Conservation (phyloP, 257 asterid genomes). For the Asclepias syriaca region DNA sequence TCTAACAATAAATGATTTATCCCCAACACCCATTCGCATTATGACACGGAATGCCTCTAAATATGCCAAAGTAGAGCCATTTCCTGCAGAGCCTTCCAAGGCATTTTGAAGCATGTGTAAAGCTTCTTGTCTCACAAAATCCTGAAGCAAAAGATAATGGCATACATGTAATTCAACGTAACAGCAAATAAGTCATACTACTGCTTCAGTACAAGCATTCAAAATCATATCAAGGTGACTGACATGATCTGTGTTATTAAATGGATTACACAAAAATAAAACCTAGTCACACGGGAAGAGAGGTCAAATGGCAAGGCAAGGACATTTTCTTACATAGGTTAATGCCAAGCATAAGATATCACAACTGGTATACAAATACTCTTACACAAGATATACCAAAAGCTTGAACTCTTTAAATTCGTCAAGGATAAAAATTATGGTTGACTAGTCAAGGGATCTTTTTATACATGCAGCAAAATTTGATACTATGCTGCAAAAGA, state of each 20-base stretch:
- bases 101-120: conserved; percentile 95
- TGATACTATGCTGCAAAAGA: neutral
- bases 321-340: neutral
- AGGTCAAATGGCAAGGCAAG: too few relatives aligned
- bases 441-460: neutral
- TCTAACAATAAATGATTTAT: conserved; percentile 79
- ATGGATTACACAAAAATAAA: neutral
- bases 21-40: conserved; percentile 70
- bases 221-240: neutral
- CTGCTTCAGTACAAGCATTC: neutral
- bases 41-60: conserved; percentile 84
- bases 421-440: neutral
- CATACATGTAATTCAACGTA: neutral
- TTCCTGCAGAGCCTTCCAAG: conserved; percentile 89
- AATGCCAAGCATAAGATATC: neutral
- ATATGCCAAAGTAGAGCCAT: conserved; percentile 73
- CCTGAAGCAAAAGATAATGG: conserved; percentile 41
- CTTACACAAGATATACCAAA: neutral
- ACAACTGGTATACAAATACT: neutral
- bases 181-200: neutral
- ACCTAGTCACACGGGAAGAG: too few relatives aligned
- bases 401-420: neutral
- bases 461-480: neutral
- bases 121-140: conserved; percentile 94
- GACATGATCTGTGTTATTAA: neutral